A percentile compares a stretch with the other conserved stretches of the same genome.
Conservation (phyloP, 805 yeast genomes). For the Priceomyces carsonii region DNA sequence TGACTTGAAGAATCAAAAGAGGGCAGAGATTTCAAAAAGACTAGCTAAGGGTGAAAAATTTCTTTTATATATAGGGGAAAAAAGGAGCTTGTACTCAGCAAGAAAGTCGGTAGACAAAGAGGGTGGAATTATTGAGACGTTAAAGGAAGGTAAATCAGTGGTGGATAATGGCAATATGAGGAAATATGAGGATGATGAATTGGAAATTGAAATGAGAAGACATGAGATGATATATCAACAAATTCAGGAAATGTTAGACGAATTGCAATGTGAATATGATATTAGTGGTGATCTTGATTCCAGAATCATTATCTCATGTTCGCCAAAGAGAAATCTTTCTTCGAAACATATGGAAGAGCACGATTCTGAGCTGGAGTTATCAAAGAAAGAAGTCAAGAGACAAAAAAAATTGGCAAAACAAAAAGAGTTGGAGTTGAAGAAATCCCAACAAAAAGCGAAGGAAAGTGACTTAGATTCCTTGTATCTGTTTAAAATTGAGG, state of each 20-base stretch:
- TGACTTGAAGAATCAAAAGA: conserved; percentile 41
- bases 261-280: conserved; percentile 27
- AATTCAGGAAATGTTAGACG: conserved; percentile 27
- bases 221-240: conserved; percentile 30
- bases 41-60: conserved; percentile 35
- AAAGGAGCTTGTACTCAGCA: conserved; percentile 15
- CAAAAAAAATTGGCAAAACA: conserved; percentile 16
- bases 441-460: conserved; percentile 10
- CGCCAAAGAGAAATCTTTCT: conserved; percentile 10
- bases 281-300: conserved; percentile 27
- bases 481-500: conserved; percentile 41
- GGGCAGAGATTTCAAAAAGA: conserved; percentile 30
- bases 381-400: conserved; percentile 16
- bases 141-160: conserved; percentile 13
- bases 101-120: conserved; percentile 14
- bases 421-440: conserved; percentile 17
- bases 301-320: conserved; percentile 22
- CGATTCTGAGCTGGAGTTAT: conserved; percentile 5
- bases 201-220: conserved; percentile 20
- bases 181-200: conserved; percentile 12
- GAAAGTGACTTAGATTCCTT: conserved; percentile 41
- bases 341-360: neutral
- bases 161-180: conserved; percentile 8
- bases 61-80: conserved; percentile 25
- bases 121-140: conserved; percentile 10